phyloP scores from a whole-genome alignment of 345 rosid genomes.

The Populus simonii region DNA sequence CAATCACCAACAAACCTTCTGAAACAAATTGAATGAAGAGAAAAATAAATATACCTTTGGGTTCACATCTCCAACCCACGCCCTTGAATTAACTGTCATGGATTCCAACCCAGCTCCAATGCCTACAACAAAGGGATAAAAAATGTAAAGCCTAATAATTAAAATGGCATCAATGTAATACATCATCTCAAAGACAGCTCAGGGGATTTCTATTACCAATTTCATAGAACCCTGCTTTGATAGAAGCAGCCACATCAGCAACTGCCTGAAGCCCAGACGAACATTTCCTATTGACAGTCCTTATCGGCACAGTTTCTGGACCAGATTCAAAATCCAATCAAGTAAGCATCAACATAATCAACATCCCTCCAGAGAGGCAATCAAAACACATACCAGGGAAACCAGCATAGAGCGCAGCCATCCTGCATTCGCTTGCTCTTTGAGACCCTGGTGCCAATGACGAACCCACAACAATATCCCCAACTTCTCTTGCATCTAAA shows the following conservation, averaged over 20 bases:
- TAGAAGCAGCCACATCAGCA: conserved; percentile 94
- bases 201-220: conserved; percentile 44
- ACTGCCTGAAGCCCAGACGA: conserved; percentile 98
- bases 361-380: not conserved
- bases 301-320: conserved; percentile 77
- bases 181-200: not conserved
- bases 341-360: not conserved
- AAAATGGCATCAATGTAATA: not conserved
- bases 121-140: conserved; percentile 36
- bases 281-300: conserved; percentile 92
- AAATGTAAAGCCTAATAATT: not conserved
- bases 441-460: conserved; percentile 85
- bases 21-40: conserved; percentile 2
- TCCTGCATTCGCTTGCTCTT: conserved; percentile 90
- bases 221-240: conserved; percentile 93
- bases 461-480: conserved; percentile 94
- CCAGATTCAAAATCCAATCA: not conserved
- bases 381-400: conserved; percentile 58
- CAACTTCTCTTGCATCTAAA: conserved; percentile 80
- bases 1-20: not conserved
- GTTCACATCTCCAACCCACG: conserved; percentile 79
- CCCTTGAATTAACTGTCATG: conserved; percentile 78
- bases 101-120: conserved; percentile 97
- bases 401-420: conserved; percentile 97
- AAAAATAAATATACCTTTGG: conserved; percentile 48